These are phyloP conservation scores for Heritiera littoralis DNA, from an alignment of 345 rosid species.

Conservation along the genomic window DNA sequence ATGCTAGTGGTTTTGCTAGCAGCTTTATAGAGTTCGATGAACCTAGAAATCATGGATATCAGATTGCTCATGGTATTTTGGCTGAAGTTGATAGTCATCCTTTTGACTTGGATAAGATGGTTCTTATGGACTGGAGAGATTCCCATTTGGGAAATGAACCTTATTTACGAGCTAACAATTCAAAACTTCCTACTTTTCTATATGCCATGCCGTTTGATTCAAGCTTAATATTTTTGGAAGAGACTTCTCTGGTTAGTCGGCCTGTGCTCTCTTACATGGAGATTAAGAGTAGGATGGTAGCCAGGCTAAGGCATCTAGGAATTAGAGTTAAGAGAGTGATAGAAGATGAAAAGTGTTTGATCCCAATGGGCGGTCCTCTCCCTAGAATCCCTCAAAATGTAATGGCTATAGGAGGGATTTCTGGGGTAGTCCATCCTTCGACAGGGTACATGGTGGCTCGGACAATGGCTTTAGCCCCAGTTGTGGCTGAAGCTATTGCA, in stretches of 20 bases:
- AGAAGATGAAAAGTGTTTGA: constrained; percentile 70
- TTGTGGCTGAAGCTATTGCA: constrained; percentile 47
- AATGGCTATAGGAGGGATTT: constrained; percentile 64
- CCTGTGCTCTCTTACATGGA: constrained; percentile 56
- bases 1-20: constrained; percentile 62
- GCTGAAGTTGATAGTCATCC: constrained; percentile 74
- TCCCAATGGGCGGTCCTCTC: constrained; percentile 81
- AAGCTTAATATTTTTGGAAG: constrained; percentile 54
- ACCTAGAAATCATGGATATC: constrained; percentile 63
- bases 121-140: constrained; percentile 82
- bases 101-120: constrained; percentile 65
- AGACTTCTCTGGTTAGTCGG: constrained; percentile 62
- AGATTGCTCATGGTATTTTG: constrained; percentile 68
- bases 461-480: constrained; percentile 51
- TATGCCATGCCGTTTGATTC: constrained; percentile 71
- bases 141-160: constrained; percentile 69
- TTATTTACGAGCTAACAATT: constrained; percentile 43
- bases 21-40: constrained; percentile 47
- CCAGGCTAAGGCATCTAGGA: constrained; percentile 65
- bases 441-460: constrained; percentile 68
- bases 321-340: constrained; percentile 52
- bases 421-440: constrained; percentile 73
- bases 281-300: constrained; percentile 63
- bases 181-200: constrained; percentile 49
- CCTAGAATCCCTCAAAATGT: constrained; percentile 60